Evolutionary conservation across 164 flowering plant species (phyloP).

Genomic region (Chloranthus sessilifolius): DNA sequence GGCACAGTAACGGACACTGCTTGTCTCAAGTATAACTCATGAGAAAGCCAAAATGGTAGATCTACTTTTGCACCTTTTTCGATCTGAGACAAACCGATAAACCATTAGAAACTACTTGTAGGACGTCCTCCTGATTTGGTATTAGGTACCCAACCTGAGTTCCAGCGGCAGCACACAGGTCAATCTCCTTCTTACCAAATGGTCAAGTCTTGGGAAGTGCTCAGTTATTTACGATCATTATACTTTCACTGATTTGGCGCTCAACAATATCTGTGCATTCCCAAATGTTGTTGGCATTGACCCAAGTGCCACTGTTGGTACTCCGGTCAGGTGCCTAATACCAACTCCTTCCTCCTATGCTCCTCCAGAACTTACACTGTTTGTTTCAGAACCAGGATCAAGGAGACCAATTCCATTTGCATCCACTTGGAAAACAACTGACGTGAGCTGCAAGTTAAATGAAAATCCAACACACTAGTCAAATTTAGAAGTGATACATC

Average conservation of each 20-base stretch:
- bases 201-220: too few species aligned
- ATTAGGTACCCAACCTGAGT: too few species aligned
- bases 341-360: too few species aligned
- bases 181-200: too few species aligned
- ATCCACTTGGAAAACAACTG: slow-evolving; percentile 60
- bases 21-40: slow-evolving; percentile 63
- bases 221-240: too few species aligned
- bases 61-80: slow-evolving; percentile 85
- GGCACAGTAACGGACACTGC: slow-evolving; percentile 52
- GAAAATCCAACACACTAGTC: neutral
- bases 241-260: too few species aligned
- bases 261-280: too few species aligned
- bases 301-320: too few species aligned
- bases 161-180: too few species aligned
- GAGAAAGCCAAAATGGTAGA: slow-evolving; percentile 91
- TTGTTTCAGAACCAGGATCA: slow-evolving; percentile 79
- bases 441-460: slow-evolving; percentile 38
- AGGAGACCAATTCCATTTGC: slow-evolving; percentile 75
- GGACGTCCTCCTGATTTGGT: too few species aligned
- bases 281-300: too few species aligned
- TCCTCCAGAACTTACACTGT: slow-evolving; percentile 35
- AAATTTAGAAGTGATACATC: neutral
- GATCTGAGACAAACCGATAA: slow-evolving; percentile 38
- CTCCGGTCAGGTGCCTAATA: too few species aligned
- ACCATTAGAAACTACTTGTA: slow-evolving; percentile 2